A percentile compares a stretch with the other conserved stretches of the same genome.
Conservation (phyloP, 805 yeast species). For the Ogataea trehaloabstinens region DNA sequence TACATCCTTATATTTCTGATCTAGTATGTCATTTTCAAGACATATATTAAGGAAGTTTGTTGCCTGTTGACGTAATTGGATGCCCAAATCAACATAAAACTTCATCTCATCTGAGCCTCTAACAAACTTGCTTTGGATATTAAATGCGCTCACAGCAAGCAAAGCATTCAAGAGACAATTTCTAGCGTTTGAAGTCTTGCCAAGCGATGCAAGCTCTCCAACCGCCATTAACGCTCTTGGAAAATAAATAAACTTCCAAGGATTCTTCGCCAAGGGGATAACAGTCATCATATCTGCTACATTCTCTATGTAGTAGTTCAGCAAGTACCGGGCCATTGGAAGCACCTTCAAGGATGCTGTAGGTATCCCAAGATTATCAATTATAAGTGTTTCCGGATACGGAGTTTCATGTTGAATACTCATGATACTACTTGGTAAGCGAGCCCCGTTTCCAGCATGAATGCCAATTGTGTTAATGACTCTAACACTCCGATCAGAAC, state of each 20-base stretch:
- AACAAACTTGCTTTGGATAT: conserved; percentile 68
- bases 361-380: conserved; percentile 46
- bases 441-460: conserved; percentile 34
- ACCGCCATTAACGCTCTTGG: conserved; percentile 80
- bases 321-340: conserved; percentile 68
- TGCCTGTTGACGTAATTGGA: conserved; percentile 73
- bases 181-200: conserved; percentile 71
- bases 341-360: conserved; percentile 60
- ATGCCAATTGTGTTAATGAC: conserved; percentile 30
- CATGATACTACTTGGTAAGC: conserved; percentile 57
- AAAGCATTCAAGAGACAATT: conserved; percentile 77
- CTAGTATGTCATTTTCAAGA: conserved; percentile 47
- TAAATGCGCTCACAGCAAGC: conserved; percentile 79
- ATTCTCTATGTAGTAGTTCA: conserved; percentile 68
- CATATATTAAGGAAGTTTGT: conserved; percentile 62
- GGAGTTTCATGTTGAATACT: conserved; percentile 43
- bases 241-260: conserved; percentile 85
- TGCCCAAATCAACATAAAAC: conserved; percentile 69
- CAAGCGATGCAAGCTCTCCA: conserved; percentile 75
- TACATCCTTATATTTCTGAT: conserved; percentile 78
- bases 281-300: conserved; percentile 77
- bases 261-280: conserved; percentile 67
- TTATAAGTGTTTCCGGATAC: conserved; percentile 42
- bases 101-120: conserved; percentile 67
- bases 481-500: conserved; percentile 4